Evolutionary conservation across 2,329 filamentous ascomycete genomes (phyloP), one percentile per base, ranked within the genome.

Genomic region (Alternaria sp.): DNA sequence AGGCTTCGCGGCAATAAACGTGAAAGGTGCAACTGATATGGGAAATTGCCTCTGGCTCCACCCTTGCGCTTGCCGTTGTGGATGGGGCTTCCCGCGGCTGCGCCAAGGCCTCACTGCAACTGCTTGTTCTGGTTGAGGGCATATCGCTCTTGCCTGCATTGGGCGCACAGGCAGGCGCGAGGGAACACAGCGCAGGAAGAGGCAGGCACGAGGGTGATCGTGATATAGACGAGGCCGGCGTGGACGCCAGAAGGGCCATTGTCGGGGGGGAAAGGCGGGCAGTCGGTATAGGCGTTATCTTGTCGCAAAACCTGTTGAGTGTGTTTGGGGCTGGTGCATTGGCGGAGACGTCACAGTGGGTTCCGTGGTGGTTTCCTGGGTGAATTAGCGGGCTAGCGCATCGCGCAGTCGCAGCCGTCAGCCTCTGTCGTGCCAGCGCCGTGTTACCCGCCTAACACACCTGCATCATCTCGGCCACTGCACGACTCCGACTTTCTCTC

Each of bases 391-490:
- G 44, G 57, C 60, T 53, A 65, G 63, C 51, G 47, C 44, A 45
- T 36, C 55, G 55, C 62, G 55, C 56, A 64, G 32, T 57, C 26
- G 46, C 62, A 30, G 47, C 51, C 58, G 58, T 64, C 64, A 65
- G 64, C 61, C 58, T 64, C 64, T 63, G 64, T 64, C 55, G 46
- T 63, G 52, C 64, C 64, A 65, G 11, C 32, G 58, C 64, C 61
- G 61, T 66, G 30, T 36, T 59, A 61, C 44, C 64, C 64, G 57
- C 40, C 56, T 43, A 56, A 28, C 23, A 51, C 56, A 46, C 62
- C 54, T 52, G 61, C 61, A 32, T 57, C 47, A 30, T 49, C 30
- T 52, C 19, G 47, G 30, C 44, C 43, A 40, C 36, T 40, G 26
- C 17, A 45, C 43, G 43, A 51, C 49, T 32, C 26, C 49, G 30